A percentile compares a stretch with the other conserved stretches of the same genome.
These are phyloP conservation scores for Backusella macrospora DNA, from an alignment of 192 early-diverging fungal species.

Conservation along the genomic window DNA sequence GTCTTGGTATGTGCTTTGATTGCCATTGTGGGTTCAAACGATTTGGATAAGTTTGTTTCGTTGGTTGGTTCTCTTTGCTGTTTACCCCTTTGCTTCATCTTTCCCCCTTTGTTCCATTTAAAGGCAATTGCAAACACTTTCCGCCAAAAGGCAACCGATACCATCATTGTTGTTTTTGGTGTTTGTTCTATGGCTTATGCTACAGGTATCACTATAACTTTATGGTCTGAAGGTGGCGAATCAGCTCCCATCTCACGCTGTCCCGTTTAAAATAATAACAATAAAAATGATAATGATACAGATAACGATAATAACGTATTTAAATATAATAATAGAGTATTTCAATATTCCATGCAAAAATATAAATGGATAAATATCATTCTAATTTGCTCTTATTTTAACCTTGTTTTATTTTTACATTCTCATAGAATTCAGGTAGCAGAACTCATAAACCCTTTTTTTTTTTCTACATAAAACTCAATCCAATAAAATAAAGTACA, in stretches of 20 bases:
- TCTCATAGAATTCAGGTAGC: not conserved
- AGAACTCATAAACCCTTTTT: not conserved
- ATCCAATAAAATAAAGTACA: not conserved
- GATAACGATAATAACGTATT: not conserved
- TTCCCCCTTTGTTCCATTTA: constrained; percentile 85
- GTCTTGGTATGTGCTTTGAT: constrained; percentile 65
- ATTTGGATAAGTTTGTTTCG: constrained; percentile 89
- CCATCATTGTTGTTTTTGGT: constrained; percentile 67
- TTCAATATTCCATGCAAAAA: not conserved
- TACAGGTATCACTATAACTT: constrained; percentile 69
- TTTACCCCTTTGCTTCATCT: constrained; percentile 78
- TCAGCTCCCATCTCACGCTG: constrained; percentile 30
- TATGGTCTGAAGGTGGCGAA: constrained; percentile 40
- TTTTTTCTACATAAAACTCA: not conserved
- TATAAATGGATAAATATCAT: constrained; percentile 4
- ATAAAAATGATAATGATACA: not conserved
- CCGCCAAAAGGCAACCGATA: constrained; percentile 56
- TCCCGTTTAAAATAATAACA: constrained; percentile 4
- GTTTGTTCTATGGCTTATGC: constrained; percentile 74
- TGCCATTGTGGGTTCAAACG: constrained; percentile 69
- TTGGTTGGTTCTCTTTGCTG: constrained; percentile 81
- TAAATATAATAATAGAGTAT: constrained; percentile 11
- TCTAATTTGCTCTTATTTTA: not conserved
- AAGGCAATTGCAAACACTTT: constrained; percentile 57
- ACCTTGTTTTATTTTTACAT: constrained; percentile 1